Conservation (phyloP, 2,329 filamentous ascomycete species). For the Xylaria sp. region DNA sequence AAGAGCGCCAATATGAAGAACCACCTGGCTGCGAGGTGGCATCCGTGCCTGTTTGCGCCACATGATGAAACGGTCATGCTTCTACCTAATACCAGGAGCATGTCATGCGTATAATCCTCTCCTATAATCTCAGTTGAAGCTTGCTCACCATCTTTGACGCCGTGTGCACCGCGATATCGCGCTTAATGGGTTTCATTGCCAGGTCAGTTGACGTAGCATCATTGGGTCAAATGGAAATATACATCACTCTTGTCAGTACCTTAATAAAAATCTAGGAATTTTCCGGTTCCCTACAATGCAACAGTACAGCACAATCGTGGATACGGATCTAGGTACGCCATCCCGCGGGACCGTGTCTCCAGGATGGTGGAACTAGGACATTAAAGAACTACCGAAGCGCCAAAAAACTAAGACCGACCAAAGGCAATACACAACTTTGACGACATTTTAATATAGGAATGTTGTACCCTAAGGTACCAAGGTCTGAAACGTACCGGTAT, state of each 20-base stretch:
- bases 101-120: slow-evolving; percentile 13
- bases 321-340: slow-evolving; percentile 29
- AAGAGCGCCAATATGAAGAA: slow-evolving; percentile 11
- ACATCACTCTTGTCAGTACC: neutral
- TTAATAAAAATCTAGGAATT: neutral
- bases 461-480: slow-evolving; percentile 19
- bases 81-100: slow-evolving; percentile 4
- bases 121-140: neutral
- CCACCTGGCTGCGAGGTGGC: slow-evolving; percentile 34
- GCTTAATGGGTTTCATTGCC: neutral
- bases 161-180: neutral
- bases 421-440: slow-evolving; percentile 20
- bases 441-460: slow-evolving; percentile 29
- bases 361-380: slow-evolving; percentile 30
- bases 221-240: neutral
- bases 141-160: neutral
- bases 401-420: slow-evolving; percentile 9
- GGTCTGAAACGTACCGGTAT: slow-evolving; percentile 31
- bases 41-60: slow-evolving; percentile 35
- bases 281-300: slow-evolving; percentile 2
- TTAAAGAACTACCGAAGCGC: slow-evolving; percentile 37
- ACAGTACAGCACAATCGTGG: slow-evolving; percentile 10
- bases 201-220: neutral
- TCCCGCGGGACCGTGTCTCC: slow-evolving; percentile 27
- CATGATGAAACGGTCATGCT: slow-evolving; percentile 28